phyloP scores from a whole-genome alignment of 352 stramenopile genomes.

The Phytophthora aleatoria region DNA sequence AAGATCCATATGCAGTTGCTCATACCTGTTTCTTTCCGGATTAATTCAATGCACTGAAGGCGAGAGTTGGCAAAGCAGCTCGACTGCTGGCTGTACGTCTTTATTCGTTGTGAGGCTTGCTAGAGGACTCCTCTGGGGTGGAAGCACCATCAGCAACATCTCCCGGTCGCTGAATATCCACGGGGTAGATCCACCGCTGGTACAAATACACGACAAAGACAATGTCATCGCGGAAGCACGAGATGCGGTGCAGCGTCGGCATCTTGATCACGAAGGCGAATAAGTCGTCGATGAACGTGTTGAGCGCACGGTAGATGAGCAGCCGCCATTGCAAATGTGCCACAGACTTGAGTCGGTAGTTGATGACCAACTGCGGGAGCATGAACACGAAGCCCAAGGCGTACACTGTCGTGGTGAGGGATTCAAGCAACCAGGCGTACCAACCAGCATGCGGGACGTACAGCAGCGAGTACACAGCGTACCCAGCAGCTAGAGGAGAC shows the following conservation, averaged over 20 bases:
- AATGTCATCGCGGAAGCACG: constrained; percentile 90
- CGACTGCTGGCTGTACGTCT: not conserved
- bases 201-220: constrained; percentile 92
- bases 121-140: constrained; percentile 5
- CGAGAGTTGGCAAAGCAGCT: not conserved
- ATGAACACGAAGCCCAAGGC: constrained; percentile 92
- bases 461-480: constrained; percentile 81
- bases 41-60: not conserved
- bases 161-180: constrained; percentile 57
- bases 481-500: constrained; percentile 76
- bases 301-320: constrained; percentile 94
- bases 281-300: constrained; percentile 93
- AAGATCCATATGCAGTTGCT: too few relatives aligned
- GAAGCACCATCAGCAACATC: constrained; percentile 27
- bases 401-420: constrained; percentile 88
- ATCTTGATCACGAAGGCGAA: constrained; percentile 93
- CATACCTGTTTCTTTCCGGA: not conserved
- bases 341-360: constrained; percentile 92
- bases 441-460: constrained; percentile 81
- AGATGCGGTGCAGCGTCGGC: constrained; percentile 91
- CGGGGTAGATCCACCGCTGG: constrained; percentile 91
- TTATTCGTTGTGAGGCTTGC: constrained; percentile 35
- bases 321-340: constrained; percentile 93
- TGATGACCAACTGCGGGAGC: constrained; percentile 93
- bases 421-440: constrained; percentile 89